Conservation (phyloP, 306 rosid species). For the Cyclanthera cordifolia region DNA sequence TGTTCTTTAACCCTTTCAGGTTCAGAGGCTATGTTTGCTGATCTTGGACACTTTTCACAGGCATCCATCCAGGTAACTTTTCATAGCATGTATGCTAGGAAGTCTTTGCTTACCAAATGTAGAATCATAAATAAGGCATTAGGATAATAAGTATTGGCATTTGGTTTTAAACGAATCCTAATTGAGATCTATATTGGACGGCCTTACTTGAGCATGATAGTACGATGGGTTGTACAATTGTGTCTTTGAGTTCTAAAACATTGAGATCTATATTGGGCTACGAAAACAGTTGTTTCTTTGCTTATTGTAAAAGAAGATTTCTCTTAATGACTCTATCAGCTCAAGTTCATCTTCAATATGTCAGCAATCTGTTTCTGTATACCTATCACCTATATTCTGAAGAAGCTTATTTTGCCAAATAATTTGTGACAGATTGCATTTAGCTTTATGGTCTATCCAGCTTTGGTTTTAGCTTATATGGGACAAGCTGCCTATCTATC, state of each 20-base stretch:
- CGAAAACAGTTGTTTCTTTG: neutral
- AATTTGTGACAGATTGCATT: conserved; percentile 10
- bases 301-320: neutral
- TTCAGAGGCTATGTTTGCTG: conserved; percentile 97
- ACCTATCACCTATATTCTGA: neutral
- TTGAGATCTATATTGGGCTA: neutral
- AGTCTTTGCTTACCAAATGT: neutral
- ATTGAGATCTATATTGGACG: neutral
- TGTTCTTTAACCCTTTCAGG: conserved; percentile 33
- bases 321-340: neutral
- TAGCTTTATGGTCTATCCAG: conserved; percentile 14
- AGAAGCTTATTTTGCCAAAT: neutral
- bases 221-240: too few species aligned
- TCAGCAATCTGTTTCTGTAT: neutral
- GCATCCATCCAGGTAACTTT: conserved; percentile 62
- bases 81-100: neutral
- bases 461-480: conserved; percentile 14
- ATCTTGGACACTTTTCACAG: conserved; percentile 85
- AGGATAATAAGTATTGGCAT: neutral
- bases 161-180: neutral
- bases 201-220: too few species aligned
- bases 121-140: neutral
- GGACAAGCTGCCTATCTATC: conserved; percentile 18
- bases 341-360: neutral
- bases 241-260: too few species aligned